phyloP scores from a whole-genome alignment of 1,139 yeast species.

The Kodamaea ohmeri region DNA sequence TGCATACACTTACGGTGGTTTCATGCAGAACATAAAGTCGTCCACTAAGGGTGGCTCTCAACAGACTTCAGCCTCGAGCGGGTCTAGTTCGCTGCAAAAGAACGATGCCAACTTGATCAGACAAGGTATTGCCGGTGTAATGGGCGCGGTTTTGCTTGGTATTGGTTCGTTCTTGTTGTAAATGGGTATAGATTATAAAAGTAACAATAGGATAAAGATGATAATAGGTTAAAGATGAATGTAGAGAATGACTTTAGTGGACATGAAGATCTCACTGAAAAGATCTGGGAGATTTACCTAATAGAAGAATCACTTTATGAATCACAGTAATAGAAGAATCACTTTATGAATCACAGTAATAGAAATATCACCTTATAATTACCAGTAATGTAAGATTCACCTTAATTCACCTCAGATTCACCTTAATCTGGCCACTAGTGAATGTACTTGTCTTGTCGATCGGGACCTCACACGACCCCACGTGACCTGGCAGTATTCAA shows the following conservation, averaged over 20 bases:
- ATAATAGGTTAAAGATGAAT: neutral
- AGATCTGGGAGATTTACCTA: too few species aligned
- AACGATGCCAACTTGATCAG: constrained; percentile 3
- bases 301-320: too few species aligned
- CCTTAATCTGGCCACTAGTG: neutral
- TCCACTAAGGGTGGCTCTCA: neutral
- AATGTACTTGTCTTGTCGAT: neutral
- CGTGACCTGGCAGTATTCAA: neutral
- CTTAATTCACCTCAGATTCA: neutral
- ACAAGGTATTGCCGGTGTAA: constrained; percentile 14
- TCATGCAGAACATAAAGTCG: constrained; percentile 29
- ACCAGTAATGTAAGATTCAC: too few species aligned
- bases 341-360: too few species aligned
- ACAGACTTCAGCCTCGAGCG: too few species aligned
- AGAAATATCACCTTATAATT: too few species aligned
- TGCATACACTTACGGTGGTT: constrained; percentile 20
- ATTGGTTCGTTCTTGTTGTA: constrained; percentile 21
- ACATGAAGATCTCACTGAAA: too few species aligned
- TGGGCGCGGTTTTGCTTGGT: constrained; percentile 23
- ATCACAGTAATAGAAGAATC: too few species aligned
- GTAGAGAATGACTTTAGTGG: neutral
- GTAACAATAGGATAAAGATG: neutral
- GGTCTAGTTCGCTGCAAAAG: constrained; percentile 7
- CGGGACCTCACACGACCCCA: constrained; percentile 4
- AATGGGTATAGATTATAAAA: neutral